Base-by-base conservation (phyloP, 2,329 filamentous ascomycete species). In the Onygenales sp. region DNA sequence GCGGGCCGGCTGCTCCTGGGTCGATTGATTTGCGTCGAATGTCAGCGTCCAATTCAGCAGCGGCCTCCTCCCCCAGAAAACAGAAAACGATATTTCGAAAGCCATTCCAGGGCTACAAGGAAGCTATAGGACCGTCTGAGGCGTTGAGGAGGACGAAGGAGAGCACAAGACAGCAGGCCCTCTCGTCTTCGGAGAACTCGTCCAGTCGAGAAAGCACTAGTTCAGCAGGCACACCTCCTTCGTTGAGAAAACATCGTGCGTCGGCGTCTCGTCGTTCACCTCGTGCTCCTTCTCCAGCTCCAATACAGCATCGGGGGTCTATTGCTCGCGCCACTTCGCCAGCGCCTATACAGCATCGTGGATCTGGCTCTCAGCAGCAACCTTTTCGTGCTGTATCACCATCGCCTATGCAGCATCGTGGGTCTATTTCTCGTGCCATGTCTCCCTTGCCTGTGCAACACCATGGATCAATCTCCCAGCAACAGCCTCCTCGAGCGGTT, bases 51-150 rank as follows among this genome's bases (percentile, higher is more conserved):
- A 71, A 69, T 53, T 67, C 67, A 6, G 68, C 54, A 55, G 68
- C 54, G 55, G 77, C 75, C 60, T 75, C 75, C 27, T 75, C 80
- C 1, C 77, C 81, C 31, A 85, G 77, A 59, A 78, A 79, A 63
- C 67, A 72, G 52, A 83, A 81, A 67, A 81, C 78, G 27, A 73
- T 78, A 53, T 83, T 81, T 63, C 69, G 82, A 57, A 84, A 83
- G 63, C 82, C 82, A 4, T 85, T 84, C 60, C 80, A 82, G 56
- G 81, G 82, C n/a, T 83, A 85, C 63, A 75, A 71, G 54, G 70
- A 73, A 59, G 72, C 69, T n/a, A 59, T 72, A 51, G 65, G 70
- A n/a, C 73, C 73, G 5, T 63, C 66, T 6, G 64, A 67, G 21
- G 59, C 67, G 17, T 61, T 68, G 27, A 62, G 65, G 35, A 64